Percentiles rank a stretch among this genome's conserved stretches.
Evolutionary conservation across 495 filamentous ascomycete genomes (phyloP).

Genomic region (Aspergillus ostianus): DNA sequence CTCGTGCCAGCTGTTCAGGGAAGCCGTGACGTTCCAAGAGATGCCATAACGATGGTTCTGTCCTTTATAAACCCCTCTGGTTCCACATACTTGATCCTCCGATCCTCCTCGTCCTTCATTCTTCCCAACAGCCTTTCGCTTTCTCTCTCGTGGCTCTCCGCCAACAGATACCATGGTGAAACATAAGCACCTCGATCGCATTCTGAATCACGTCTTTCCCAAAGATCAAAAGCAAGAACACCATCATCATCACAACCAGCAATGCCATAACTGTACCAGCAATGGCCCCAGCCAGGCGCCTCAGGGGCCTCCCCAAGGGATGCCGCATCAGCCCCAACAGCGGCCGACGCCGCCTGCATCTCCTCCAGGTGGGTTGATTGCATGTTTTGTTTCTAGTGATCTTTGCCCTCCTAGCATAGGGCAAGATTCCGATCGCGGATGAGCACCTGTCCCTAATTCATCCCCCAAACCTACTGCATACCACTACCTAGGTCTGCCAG

Average conservation of each 20-base stretch:
- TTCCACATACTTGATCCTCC: background rate
- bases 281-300: background rate
- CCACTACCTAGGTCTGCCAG: background rate
- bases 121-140: background rate
- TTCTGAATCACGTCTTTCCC: conserved; percentile 19
- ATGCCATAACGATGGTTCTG: background rate
- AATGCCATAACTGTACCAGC: background rate
- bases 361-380: background rate
- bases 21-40: background rate
- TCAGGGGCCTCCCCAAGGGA: background rate
- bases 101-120: background rate
- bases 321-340: conserved; percentile 6
- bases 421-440: background rate
- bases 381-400: background rate
- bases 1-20: background rate
- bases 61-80: conserved; percentile 2
- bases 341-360: background rate
- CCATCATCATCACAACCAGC: background rate
- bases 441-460: background rate
- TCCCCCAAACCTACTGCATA: background rate
- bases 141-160: conserved; percentile 7
- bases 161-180: conserved; percentile 13
- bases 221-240: conserved; percentile 5
- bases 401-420: background rate
- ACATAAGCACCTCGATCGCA: conserved; percentile 11